Percentiles rank a stretch among this genome's conserved stretches.
Evolutionary conservation across 257 asterid genomes (phyloP).

Genomic region (Primulina tabacum): DNA sequence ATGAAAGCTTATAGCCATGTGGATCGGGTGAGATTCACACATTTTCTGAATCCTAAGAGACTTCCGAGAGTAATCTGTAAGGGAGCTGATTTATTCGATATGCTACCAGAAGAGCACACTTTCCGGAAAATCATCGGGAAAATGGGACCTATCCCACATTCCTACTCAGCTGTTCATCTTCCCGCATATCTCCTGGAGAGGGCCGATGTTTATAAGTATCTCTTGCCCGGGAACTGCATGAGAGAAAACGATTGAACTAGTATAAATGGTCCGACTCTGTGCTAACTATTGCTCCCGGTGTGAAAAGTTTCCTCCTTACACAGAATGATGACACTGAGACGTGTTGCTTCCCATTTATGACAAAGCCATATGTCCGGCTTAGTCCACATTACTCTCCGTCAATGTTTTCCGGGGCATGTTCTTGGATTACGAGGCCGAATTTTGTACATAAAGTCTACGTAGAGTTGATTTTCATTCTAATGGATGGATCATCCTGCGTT

Average conservation of each 20-base stretch:
- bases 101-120: conserved; percentile 88
- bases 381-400: conserved; percentile 41
- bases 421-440: conserved; percentile 46
- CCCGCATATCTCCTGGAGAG: conserved; percentile 65
- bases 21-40: conserved; percentile 78
- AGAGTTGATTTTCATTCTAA: conserved; percentile 32
- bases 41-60: conserved; percentile 67
- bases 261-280: neutral
- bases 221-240: conserved; percentile 77
- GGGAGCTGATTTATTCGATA: conserved; percentile 81
- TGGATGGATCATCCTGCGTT: conserved; percentile 20
- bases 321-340: conserved; percentile 40
- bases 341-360: conserved; percentile 34
- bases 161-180: conserved; percentile 80
- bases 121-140: conserved; percentile 76
- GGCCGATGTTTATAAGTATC: conserved; percentile 57
- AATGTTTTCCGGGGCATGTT: conserved; percentile 32
- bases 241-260: conserved; percentile 55
- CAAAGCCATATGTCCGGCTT: conserved; percentile 41
- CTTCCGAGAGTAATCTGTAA: conserved; percentile 74
- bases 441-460: conserved; percentile 41
- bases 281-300: conserved; percentile 26
- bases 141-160: conserved; percentile 88
- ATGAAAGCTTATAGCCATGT: conserved; percentile 92
- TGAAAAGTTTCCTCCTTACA: conserved; percentile 31